Base-by-base conservation (phyloP, 2,329 filamentous ascomycete genomes). In the Epichloe hybrida region DNA sequence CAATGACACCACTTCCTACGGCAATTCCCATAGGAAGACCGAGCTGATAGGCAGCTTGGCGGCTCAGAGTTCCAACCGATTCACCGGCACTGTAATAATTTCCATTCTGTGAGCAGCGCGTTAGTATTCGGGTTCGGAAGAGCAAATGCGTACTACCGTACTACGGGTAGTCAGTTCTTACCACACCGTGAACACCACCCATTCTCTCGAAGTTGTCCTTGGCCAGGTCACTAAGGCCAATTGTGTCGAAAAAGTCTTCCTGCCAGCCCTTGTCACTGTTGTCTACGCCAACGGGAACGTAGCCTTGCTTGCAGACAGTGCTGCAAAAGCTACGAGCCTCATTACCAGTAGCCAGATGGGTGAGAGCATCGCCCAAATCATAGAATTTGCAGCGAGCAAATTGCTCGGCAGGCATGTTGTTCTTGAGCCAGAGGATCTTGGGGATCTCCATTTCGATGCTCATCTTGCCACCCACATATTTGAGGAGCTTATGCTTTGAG, bases 381-480 rank as follows among this genome's bases (percentile, higher is more conserved):
- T 95, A 98, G 65, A 98, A 98, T 69, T 95, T 96, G 81, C 90
- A 96, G 55, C 84, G 82, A 51, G 84, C 83, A 61, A 97, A 98
- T 15, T 93, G 74, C 61, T 95, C 87, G 50, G 85, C 77, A 2
- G 93, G 86, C 93, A 98, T 97, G 70, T 97, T 80, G 69, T 95
- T 95, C 77, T 97, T 97, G 64, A 98, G 77, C 93, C 93, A 98
- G 52, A 97, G 76, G 1, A 96, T 88, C 72, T 98, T 98, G 56
- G 93, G 93, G 51, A 98, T 94, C 68, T 98, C 93, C 93, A 98
- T 98, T 74, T 98, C 93, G 57, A 96, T 91, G 65, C 88, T 95
- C 93, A 98, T 98, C 66, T 86, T 91, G 56, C 93, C 93, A 59
- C 93, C 93, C 17, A 98, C 93, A 64, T 98, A 98, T 62, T 89